Percentiles rank a stretch among this genome's conserved stretches.
Evolutionary conservation across 179 eudicot genomes (phyloP).

Genomic region (Patellifolia procumbens): DNA sequence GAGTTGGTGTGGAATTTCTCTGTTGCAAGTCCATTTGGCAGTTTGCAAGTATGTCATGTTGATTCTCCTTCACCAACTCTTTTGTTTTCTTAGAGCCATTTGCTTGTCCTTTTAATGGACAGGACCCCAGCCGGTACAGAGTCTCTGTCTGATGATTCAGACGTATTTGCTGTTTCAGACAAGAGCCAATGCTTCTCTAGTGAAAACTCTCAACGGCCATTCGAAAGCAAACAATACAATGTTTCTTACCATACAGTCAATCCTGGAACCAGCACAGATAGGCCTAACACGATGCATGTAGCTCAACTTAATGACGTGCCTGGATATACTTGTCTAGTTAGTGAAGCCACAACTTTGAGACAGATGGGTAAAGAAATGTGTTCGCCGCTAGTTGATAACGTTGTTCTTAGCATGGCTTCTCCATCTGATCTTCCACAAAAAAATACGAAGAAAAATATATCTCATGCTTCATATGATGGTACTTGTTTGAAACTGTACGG

Average conservation of each 20-base stretch:
- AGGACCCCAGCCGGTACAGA: constrained; percentile 91
- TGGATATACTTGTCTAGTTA: constrained; percentile 52
- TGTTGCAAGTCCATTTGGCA: neutral
- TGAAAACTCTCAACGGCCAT: constrained; percentile 43
- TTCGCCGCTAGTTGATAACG: constrained; percentile 39
- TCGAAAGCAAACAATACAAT: constrained; percentile 47
- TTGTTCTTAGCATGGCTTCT: constrained; percentile 34
- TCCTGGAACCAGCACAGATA: constrained; percentile 40
- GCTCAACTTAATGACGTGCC: constrained; percentile 55
- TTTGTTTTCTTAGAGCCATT: constrained; percentile 15
- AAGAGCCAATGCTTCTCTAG: constrained; percentile 51
- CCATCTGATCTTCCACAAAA: constrained; percentile 33
- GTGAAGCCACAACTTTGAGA: constrained; percentile 38
- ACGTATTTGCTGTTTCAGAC: constrained; percentile 66
- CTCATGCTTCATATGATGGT: constrained; percentile 36
- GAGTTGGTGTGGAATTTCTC: neutral
- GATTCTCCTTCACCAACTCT: neutral
- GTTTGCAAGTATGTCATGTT: constrained; percentile 15
- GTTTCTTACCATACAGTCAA: constrained; percentile 54
- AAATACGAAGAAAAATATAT: constrained; percentile 35
- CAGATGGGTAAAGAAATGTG: constrained; percentile 34
- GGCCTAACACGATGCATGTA: constrained; percentile 42
- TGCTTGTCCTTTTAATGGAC: constrained; percentile 23
- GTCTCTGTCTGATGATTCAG: constrained; percentile 74
- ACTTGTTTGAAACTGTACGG: constrained; percentile 31